Base-by-base conservation (phyloP, 768 basidiomycete genomes). In the Termitomyces sp. region DNA sequence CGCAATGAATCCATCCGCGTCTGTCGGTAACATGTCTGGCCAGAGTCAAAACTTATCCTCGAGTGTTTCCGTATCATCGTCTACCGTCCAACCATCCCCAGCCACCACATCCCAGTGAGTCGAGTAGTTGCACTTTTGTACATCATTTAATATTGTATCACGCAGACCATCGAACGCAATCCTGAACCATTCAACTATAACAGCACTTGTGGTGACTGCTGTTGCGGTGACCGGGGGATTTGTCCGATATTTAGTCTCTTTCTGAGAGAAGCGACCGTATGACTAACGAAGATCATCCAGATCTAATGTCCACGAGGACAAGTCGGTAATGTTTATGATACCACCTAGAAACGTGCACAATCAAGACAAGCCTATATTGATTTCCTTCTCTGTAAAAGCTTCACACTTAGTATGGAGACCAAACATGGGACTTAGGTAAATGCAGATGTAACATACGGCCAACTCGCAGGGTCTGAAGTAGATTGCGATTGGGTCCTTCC, bases 1-100 rank as follows among this genome's bases (percentile, higher is more conserved):
- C 53, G 88, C 87, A 6, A 87, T 82, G 65, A 85, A 89, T 60
- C 58, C 75, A 3, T 74, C 68, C 28, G 88, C 81, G 1, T 65
- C 73, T n/a, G 87, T 92, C 18, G 89, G 92, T 26, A 77, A 76
- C 35, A 24, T 55, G 3, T 47, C 44, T 18, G 51, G 36, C 13
- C 40, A 52, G 42, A 45, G 22, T 26, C 51, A 53, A 8, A 52
- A 48, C 26, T 36, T 54, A 64, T 72, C 48, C 4, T 35, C 55
- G 22, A 56, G 33, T 46, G 7, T 46, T 18, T 24, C 57, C 5
- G 30, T 26, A 43, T 57, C 47, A 18, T 28, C 57, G 16, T 54
- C 59, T 10, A 47, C 30, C 7, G 30, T 51, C 18, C 52, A 18
- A 24, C 18, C 43, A 6, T 26, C 36, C 16, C 56, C 56, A 13